These are phyloP conservation scores for Neocatenulostroma microsporum DNA, from an alignment of 2,329 filamentous ascomycete genomes.

Conservation along the genomic window DNA sequence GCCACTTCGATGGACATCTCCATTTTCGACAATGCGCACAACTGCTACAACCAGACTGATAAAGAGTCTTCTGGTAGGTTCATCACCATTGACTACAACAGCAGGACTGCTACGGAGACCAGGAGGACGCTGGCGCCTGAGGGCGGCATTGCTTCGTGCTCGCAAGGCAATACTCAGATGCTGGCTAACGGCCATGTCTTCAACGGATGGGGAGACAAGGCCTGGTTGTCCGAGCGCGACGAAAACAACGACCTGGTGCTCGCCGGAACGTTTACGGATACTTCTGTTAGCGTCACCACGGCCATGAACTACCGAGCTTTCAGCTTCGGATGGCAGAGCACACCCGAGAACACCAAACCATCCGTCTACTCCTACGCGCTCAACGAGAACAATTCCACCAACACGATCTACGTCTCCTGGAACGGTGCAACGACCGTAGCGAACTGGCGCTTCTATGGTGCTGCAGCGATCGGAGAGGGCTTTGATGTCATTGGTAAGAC, in stretches of 20 bases:
- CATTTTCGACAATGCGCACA: constrained; percentile 45
- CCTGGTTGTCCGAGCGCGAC: constrained; percentile 32
- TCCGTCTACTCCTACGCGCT: constrained; percentile 27
- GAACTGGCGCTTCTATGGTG: constrained; percentile 41
- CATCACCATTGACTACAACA: constrained; percentile 17
- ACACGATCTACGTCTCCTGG: constrained; percentile 45
- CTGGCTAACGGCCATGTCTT: constrained; percentile 46
- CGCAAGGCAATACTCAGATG: constrained; percentile 45
- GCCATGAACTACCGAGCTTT: constrained; percentile 44
- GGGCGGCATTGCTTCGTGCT: constrained; percentile 34
- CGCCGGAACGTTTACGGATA: constrained; percentile 38
- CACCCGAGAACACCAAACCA: constrained; percentile 35
- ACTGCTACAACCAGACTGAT: constrained; percentile 15
- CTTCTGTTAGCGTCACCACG: constrained; percentile 24
- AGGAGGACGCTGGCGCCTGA: constrained; percentile 13
- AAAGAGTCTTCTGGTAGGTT: constrained; percentile 18
- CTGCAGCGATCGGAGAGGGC: constrained; percentile 9
- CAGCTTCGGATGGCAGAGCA: constrained; percentile 35
- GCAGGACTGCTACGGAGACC: constrained; percentile 14
- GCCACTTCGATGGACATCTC: constrained; percentile 40
- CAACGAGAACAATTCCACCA: constrained; percentile 15
- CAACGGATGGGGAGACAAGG: constrained; percentile 45
- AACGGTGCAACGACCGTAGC: constrained; percentile 40
- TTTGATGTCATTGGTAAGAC: constrained; percentile 12
- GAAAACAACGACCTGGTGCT: constrained; percentile 42